phyloP scores from a whole-genome alignment of 176 grass and related monocot species.

The Eragrostis curvula region DNA sequence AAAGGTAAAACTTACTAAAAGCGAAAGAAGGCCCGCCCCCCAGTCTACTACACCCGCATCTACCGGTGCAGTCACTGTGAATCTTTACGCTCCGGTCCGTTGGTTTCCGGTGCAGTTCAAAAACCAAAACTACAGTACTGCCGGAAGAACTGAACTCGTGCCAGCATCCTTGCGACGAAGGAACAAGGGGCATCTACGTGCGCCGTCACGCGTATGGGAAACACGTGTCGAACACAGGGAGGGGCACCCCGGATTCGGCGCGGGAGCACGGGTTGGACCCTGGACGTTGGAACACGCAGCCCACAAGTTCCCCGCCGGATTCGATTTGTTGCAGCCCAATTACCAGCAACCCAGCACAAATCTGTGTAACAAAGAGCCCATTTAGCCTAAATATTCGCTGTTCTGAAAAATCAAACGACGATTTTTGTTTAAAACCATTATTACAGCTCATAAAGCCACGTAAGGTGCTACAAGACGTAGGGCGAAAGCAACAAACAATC shows the following conservation, averaged over 20 bases:
- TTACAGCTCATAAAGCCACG: conserved; percentile 35
- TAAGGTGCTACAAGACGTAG: neutral
- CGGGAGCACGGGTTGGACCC: neutral
- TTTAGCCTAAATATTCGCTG: neutral
- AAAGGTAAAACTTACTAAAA: neutral
- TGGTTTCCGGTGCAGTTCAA: neutral
- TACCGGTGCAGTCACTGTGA: neutral
- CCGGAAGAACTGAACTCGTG: neutral
- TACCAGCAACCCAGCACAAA: neutral
- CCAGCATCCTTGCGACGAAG: too few relatives aligned
- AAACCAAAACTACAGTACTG: neutral
- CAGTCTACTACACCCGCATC: neutral
- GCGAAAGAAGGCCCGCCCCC: neutral
- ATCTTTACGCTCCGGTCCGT: neutral
- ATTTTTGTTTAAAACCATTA: neutral
- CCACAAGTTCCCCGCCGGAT: neutral
- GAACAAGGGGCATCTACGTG: neutral
- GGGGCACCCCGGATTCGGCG: neutral
- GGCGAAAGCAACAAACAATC: conserved; percentile 5
- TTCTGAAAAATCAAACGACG: neutral
- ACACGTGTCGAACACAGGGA: neutral
- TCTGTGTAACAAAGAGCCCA: neutral
- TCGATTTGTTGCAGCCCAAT: neutral
- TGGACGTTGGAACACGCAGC: neutral
- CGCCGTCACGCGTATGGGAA: neutral